A percentile compares a stretch with the other conserved stretches of the same genome.
Conservation (phyloP, 2,329 filamentous ascomycete genomes). For the Emmonsiellopsis sp. region DNA sequence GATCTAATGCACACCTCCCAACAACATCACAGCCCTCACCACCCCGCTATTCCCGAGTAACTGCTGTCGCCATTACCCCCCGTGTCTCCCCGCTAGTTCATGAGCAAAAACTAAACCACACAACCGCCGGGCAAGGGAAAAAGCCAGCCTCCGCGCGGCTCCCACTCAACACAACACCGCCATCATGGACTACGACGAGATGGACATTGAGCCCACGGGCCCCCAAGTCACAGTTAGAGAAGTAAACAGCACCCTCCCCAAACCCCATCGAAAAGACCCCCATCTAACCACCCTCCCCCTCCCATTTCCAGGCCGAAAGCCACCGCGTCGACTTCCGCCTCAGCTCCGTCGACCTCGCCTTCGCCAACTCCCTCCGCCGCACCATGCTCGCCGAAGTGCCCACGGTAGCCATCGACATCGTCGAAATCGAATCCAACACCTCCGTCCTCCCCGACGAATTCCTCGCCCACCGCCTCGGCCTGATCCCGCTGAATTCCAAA, state of each 20-base stretch:
- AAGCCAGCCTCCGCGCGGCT: background rate
- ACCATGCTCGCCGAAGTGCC: constrained; percentile 93
- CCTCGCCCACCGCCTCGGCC: constrained; percentile 76
- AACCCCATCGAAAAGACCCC: background rate
- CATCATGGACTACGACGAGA: constrained; percentile 33
- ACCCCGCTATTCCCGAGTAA: background rate
- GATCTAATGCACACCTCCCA: background rate
- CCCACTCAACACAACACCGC: background rate
- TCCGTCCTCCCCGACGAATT: constrained; percentile 98
- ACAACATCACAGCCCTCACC: background rate
- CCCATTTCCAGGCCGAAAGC: constrained; percentile 65
- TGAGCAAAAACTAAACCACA: background rate
- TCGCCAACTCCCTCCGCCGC: constrained; percentile 94
- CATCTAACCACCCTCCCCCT: constrained; percentile 2
- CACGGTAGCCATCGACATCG: constrained; percentile 85
- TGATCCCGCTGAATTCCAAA: constrained; percentile 88
- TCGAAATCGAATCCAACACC: constrained; percentile 93
- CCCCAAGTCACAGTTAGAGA: constrained; percentile 41
- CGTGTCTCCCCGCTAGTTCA: background rate
- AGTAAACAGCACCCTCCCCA: constrained; percentile 16
- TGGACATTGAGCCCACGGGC: constrained; percentile 40
- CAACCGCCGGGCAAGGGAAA: background rate
- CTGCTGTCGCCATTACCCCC: background rate
- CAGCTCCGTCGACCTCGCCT: constrained; percentile 76
- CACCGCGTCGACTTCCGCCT: constrained; percentile 87